Base-by-base conservation (phyloP, 352 stramenopile genomes). In the Pythium inflatum region DNA sequence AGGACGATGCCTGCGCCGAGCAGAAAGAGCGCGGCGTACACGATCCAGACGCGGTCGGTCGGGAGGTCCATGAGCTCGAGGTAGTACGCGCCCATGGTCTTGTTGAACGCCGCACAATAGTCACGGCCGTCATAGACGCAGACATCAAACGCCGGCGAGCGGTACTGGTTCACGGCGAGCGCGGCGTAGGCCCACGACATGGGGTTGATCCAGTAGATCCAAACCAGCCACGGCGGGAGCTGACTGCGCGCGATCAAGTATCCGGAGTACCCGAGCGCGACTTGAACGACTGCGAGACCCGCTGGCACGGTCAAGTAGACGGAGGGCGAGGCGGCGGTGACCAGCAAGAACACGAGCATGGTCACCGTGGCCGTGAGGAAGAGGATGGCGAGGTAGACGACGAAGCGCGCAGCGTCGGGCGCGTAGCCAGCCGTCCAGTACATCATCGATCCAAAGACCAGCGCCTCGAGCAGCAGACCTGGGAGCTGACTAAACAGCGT, bases 381-480 rank as follows among this genome's bases (percentile, higher is more conserved):
- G 27, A 97, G 76, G 11, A 91, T 64, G 9, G 79, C 58, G 40
- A 92, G 58, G 50, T 88, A 96, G 22, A 85, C 66, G 18, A 90
- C 53, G 53, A 86, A 92, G 28, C 80, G 68, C 16, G 22, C 33
- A n/a, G 74, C 55, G 24, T 77, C 66, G 6, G 28, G 13, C 16
- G 66, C 72, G 46, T 94, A 80, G 20, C 88, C 88, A 59, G 85
- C 78, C 70, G 91, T 87, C 72, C 78, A 95, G 70, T 34, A 94
- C 14, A 91, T 56, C 54, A 94, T 66, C 18, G 77, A 85, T 25
- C 82, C 87, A 77, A 94, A 94, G 27, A 88, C 62, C 16, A 91
- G 59, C 12, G 77, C 75, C 75, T 92, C 84, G 49, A 87, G 51
- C 7, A 80, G 8, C 71, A 57, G 33, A 54, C 79, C 34, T 57